These are phyloP conservation scores for Boechera stricta DNA, from an alignment of 345 rosid species.

Conservation along the genomic window DNA sequence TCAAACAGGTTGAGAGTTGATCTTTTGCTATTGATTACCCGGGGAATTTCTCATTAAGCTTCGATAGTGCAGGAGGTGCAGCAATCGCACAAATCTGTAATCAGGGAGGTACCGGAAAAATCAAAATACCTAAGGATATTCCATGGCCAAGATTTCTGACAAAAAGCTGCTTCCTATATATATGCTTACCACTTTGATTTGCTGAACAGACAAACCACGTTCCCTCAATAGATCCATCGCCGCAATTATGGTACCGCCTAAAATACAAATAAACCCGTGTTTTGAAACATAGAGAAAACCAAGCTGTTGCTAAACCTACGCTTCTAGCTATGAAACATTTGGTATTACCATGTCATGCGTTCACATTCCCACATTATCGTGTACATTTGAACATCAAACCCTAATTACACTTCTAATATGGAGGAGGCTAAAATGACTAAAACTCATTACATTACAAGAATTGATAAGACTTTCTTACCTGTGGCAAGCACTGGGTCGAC, in stretches of 20 bases:
- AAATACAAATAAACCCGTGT: constrained; percentile 20
- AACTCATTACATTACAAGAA: neutral
- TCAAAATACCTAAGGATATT: constrained; percentile 3
- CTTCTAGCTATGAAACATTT: constrained; percentile 19
- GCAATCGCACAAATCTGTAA: constrained; percentile 90
- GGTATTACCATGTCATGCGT: constrained; percentile 16
- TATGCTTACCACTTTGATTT: constrained; percentile 82
- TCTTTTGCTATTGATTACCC: constrained; percentile 59
- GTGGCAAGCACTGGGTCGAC: constrained; percentile 94
- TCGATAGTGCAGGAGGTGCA: constrained; percentile 91
- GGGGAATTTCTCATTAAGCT: constrained; percentile 91
- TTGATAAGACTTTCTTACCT: constrained; percentile 50
- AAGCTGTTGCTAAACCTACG: neutral
- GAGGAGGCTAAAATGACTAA: constrained; percentile 13
- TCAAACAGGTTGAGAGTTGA: constrained; percentile 8
- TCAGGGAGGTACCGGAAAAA: constrained; percentile 8
- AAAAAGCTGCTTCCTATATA: constrained; percentile 16
- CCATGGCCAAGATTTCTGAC: constrained; percentile 3
- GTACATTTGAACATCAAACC: neutral
- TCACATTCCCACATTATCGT: neutral
- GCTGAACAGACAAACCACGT: constrained; percentile 70
- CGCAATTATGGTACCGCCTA: constrained; percentile 89
- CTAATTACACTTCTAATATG: constrained; percentile 2
- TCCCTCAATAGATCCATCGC: constrained; percentile 73
- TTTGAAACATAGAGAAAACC: constrained; percentile 15